Evolutionary conservation across 2,329 filamentous ascomycete genomes (phyloP), one percentile per base, ranked within the genome.

Genomic region (Aspergillus tubingensis): DNA sequence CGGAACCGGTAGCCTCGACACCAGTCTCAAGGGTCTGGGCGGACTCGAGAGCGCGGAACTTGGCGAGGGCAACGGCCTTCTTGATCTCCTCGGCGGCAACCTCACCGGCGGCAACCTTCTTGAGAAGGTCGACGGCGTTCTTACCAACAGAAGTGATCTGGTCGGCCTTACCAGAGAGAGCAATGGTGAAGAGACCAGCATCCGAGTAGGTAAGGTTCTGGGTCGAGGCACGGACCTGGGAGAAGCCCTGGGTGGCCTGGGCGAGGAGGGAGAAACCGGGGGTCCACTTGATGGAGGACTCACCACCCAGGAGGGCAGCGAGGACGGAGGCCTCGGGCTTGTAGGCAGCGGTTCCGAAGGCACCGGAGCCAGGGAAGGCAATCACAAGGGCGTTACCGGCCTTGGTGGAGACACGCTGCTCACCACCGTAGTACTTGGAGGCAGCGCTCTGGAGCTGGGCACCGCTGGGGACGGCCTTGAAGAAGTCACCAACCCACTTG

Each of bases 401-500:
- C 62, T 83, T 83, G 78, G 92, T 90, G 65, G 90, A 84, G 68
- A 91, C 90, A 70, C 95, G 91, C 83, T 96, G 91, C 84, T 99
- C 92, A 74, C 95, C 96, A 77, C 95, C 95, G 74, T 87, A 91
- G 87, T 98, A 99, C 80, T 93, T 95, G 76, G 87, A 86, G 65
- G 90, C 83, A 67, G 86, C 79, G 63, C 82, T 81, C 75, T 90
- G 80, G 43, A 80, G 70, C 67, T 84, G 78, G 71, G 83, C 80
- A 73, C 81, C 79, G 68, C 79, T 76, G 60, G 88, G 85, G 53
- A 90, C 83, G 62, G 85, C 83, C 76, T 88, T 87, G 85, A 99
- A 98, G 86, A 97, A 97, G 76, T 96, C 88, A 74, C 88, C 87
- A 65, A 96, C 88, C 93, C 94, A 98, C 82, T 95, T 96, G 73